Evolutionary conservation across 345 rosid species (phyloP), one percentile per base, ranked within the genome.

Genomic region (Boechera stricta): DNA sequence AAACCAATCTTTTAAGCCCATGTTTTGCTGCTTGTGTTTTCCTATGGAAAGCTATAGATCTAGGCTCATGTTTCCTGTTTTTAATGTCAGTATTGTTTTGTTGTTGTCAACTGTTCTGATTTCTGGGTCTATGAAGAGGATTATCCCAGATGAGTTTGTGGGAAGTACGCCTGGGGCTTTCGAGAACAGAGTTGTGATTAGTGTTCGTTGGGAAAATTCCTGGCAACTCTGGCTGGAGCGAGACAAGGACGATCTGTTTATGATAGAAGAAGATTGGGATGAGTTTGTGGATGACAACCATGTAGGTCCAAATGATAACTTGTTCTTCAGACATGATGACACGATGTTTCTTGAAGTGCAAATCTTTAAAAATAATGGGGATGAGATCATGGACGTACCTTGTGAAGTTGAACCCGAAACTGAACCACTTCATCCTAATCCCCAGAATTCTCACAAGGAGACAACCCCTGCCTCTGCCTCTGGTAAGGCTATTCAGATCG

Each of bases 251-350:
- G 72, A 52, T 64, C 51, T 71, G 47, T 39, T 64, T 13, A 71
- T 77, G 61, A 9, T 38, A 5, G 26, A 77, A 77, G 67, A 71
- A 71, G 67, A 77, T 10, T 77, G 81, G 81, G 18, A 77, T 47
- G 76, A 57, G 38, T 77, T 77, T 71, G 76, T 77, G 9, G 52
- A 38, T 56, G 61, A 64, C 26, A 77, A 71, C 11, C 7, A 7
- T 1, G 36, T 77, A 64, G 53, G 28, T 18, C 60, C 72, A 4
- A 49, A 56, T 9, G 36, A 71, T 64, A 67, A 6, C 0, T 28
- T 77, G 67, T 5, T 71, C 53, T 64, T 77, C 72, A 48, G 10
- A 56, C 72, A 77, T 48, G 45, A 71, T 2, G 31, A 77, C 3
- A 13, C 72, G 0, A 56, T 64, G 76, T 18, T 28, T 51, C 9